Percentiles rank a stretch among this genome's conserved stretches.
Evolutionary conservation across 768 basidiomycete species (phyloP).

Genomic region (Amanita subjunquillea): DNA sequence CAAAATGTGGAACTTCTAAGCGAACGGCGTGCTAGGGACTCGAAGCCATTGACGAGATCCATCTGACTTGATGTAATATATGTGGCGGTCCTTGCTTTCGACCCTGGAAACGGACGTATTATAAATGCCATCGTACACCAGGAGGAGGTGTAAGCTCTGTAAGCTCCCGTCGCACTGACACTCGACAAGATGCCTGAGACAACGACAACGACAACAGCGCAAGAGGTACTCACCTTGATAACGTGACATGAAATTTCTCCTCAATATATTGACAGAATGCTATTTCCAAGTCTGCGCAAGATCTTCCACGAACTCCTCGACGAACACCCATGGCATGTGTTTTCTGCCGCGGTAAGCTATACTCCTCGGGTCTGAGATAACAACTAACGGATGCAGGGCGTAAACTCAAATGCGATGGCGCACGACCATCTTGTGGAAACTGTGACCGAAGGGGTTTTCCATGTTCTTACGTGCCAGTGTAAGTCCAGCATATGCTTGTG

Average conservation of each 20-base stretch:
- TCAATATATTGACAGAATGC: background rate
- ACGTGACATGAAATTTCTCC: background rate
- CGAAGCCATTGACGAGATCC: background rate
- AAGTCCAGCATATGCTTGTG: slow-evolving; percentile 18
- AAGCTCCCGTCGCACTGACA: background rate
- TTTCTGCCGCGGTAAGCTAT: slow-evolving; percentile 51
- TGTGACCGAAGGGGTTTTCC: slow-evolving; percentile 50
- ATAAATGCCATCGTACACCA: background rate
- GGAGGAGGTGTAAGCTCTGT: background rate
- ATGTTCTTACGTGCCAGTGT: slow-evolving; percentile 61
- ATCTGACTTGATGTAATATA: background rate
- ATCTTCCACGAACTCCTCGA: slow-evolving; percentile 15
- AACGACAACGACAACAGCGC: background rate
- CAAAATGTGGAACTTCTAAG: background rate
- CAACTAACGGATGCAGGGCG: slow-evolving; percentile 30
- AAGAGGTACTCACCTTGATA: background rate
- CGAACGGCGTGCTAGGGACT: background rate
- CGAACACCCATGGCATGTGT: slow-evolving; percentile 65
- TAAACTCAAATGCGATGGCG: slow-evolving; percentile 67
- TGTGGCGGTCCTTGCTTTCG: background rate
- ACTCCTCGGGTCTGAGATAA: background rate
- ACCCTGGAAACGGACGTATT: background rate
- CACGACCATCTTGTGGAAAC: slow-evolving; percentile 52
- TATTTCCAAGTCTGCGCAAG: background rate
- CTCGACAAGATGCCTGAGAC: background rate